Evolutionary conservation across 1,284 basidiomycete genomes (phyloP).

Genomic region (Nidula niveotomentosa): DNA sequence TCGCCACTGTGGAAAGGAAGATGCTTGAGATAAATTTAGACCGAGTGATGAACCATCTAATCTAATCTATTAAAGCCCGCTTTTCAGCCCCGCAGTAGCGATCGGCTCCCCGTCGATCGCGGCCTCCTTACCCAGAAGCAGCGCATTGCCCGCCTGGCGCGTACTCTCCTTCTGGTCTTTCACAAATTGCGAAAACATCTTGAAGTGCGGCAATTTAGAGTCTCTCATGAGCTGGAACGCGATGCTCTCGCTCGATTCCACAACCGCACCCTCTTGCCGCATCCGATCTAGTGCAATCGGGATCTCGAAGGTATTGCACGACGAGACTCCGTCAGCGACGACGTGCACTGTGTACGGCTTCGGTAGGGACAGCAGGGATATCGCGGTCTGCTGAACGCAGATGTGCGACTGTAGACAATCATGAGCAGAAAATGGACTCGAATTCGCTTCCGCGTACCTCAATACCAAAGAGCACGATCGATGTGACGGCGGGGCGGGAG

Average conservation of each 20-base stretch:
- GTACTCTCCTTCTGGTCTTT: constrained; percentile 78
- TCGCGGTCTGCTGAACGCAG: constrained; percentile 82
- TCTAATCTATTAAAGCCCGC: no score
- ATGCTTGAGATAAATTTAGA: no score
- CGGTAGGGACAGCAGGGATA: constrained; percentile 55
- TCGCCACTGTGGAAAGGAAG: no score
- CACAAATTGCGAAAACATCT: constrained; percentile 69
- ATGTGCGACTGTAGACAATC: constrained; percentile 70
- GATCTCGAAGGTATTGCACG: constrained; percentile 73
- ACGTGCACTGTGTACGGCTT: constrained; percentile 51
- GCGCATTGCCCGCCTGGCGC: constrained; percentile 33
- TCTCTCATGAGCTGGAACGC: constrained; percentile 81
- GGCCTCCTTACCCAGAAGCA: constrained; percentile 16
- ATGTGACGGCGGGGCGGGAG: constrained; percentile 47
- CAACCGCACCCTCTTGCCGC: constrained; percentile 71
- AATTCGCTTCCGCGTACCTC: constrained; percentile 47
- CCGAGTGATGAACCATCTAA: no score
- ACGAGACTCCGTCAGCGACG: constrained; percentile 84
- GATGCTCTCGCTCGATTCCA: constrained; percentile 83
- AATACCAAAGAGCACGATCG: constrained; percentile 82
- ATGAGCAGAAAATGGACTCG: neutral
- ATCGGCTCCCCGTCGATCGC: constrained; percentile 5
- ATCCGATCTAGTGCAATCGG: constrained; percentile 65
- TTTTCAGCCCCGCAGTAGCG: no score
- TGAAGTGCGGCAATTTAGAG: constrained; percentile 70